Evolutionary conservation across 148 eudicot genomes (phyloP).

Genomic region (Heliosperma pusillum): DNA sequence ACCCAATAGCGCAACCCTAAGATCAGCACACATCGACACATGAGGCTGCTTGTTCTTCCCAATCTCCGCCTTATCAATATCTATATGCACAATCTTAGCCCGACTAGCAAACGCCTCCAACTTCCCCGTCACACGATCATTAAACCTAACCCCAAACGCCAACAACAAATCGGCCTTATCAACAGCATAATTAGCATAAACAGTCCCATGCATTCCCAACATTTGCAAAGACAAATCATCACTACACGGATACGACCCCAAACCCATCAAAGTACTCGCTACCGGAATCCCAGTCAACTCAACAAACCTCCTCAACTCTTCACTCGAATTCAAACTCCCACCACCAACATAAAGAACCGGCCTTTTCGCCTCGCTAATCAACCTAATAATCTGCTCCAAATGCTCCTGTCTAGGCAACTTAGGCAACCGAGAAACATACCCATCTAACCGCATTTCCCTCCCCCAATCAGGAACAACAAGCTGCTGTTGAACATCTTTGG

Average conservation of each 20-base stretch:
- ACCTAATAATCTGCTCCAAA: slow-evolving; percentile 70
- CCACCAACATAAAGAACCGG: slow-evolving; percentile 89
- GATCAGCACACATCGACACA: slow-evolving; percentile 69
- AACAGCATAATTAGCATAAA: slow-evolving; percentile 76
- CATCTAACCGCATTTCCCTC: slow-evolving; percentile 49
- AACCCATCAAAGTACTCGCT: slow-evolving; percentile 86
- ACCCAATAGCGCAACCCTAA: slow-evolving; percentile 60
- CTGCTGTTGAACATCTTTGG: slow-evolving; percentile 89
- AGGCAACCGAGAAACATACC: slow-evolving; percentile 71
- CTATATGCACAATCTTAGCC: slow-evolving; percentile 91
- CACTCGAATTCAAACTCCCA: slow-evolving; percentile 75
- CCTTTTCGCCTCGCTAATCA: slow-evolving; percentile 56
- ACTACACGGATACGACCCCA: slow-evolving; percentile 59
- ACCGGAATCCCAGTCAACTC: slow-evolving; percentile 77
- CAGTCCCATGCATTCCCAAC: slow-evolving; percentile 95
- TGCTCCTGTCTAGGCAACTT: slow-evolving; percentile 28
- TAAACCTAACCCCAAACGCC: slow-evolving; percentile 88
- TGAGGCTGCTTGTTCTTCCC: slow-evolving; percentile 96
- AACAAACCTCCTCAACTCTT: slow-evolving; percentile 65
- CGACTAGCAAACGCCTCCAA: slow-evolving; percentile 86
- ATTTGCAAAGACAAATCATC: slow-evolving; percentile 60
- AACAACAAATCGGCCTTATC: slow-evolving; percentile 81
- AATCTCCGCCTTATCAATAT: slow-evolving; percentile 87
- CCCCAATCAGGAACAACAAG: slow-evolving; percentile 74
- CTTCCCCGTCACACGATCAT: slow-evolving; percentile 88